These are phyloP conservation scores for Candida pseudofarinosa DNA, from an alignment of 805 yeast species.

Conservation along the genomic window DNA sequence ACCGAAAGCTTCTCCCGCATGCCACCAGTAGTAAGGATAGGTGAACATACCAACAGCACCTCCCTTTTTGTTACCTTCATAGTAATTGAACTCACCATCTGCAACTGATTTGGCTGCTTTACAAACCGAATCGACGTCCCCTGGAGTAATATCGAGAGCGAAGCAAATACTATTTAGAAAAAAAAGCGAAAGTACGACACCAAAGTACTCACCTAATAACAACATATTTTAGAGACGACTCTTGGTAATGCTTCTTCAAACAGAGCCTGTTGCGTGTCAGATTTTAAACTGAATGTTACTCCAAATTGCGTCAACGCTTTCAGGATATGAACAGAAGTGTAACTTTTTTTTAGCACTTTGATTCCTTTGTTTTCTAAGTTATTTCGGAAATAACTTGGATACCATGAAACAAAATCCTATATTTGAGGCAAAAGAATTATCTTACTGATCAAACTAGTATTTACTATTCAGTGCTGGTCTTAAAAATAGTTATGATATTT, in stretches of 20 bases:
- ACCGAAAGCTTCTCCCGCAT: conserved; percentile 50
- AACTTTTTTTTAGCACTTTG: too few species aligned
- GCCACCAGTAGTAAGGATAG: conserved; percentile 50
- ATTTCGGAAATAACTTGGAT: too few species aligned
- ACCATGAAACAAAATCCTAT: too few species aligned
- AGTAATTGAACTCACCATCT: conserved; percentile 43
- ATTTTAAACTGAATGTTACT: too few species aligned
- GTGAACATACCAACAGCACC: conserved; percentile 46
- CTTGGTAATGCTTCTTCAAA: too few species aligned
- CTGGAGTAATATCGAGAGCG: conserved; percentile 37
- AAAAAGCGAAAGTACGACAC: not conserved
- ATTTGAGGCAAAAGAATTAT: too few species aligned
- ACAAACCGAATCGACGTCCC: conserved; percentile 36
- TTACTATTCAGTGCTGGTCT: too few species aligned
- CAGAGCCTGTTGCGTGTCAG: too few species aligned
- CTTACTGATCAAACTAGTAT: too few species aligned
- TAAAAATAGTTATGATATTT: not conserved
- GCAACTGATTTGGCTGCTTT: conserved; percentile 32
- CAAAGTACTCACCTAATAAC: not conserved
- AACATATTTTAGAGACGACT: not conserved
- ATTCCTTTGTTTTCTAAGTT: too few species aligned
- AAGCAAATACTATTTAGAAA: not conserved
- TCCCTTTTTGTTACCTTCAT: conserved; percentile 37
- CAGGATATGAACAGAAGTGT: too few species aligned
- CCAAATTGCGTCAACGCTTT: too few species aligned